Conservation (phyloP, 192 early-diverging fungal species). For the Backusella mclennaniae region DNA sequence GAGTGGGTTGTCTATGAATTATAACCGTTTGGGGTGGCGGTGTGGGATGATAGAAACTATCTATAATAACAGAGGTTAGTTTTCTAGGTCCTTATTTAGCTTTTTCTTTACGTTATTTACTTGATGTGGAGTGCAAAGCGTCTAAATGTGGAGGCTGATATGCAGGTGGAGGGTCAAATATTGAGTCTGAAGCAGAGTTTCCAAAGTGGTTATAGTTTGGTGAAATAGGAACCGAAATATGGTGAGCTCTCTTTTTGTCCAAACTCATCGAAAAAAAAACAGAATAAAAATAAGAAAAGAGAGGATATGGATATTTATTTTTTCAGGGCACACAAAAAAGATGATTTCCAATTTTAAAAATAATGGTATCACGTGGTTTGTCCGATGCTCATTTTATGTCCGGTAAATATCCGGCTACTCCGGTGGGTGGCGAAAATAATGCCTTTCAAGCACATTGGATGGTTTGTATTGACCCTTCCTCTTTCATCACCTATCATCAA, state of each 20-base stretch:
- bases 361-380: neutral
- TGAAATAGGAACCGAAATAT: slow-evolving; percentile 16
- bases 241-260: slow-evolving; percentile 12
- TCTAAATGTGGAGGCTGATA: slow-evolving; percentile 15
- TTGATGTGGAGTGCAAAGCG: neutral
- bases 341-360: neutral
- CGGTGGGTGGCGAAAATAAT: neutral
- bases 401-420: neutral
- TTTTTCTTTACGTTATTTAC: neutral
- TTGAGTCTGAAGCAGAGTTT: neutral
- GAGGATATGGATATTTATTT: neutral
- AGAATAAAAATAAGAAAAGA: neutral
- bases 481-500: slow-evolving; percentile 15
- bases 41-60: slow-evolving; percentile 11
- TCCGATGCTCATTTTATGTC: neutral
- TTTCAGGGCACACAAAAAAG: neutral
- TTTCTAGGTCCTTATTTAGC: neutral
- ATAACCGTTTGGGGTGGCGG: slow-evolving; percentile 13
- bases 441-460: slow-evolving; percentile 6
- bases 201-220: neutral
- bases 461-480: slow-evolving; percentile 7
- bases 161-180: slow-evolving; percentile 21
- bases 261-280: neutral
- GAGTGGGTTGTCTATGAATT: slow-evolving; percentile 14
- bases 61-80: neutral